A percentile compares a stretch with the other conserved stretches of the same genome.
Conservation (phyloP, 2,329 filamentous ascomycete species). For the Diaporthe destruens region DNA sequence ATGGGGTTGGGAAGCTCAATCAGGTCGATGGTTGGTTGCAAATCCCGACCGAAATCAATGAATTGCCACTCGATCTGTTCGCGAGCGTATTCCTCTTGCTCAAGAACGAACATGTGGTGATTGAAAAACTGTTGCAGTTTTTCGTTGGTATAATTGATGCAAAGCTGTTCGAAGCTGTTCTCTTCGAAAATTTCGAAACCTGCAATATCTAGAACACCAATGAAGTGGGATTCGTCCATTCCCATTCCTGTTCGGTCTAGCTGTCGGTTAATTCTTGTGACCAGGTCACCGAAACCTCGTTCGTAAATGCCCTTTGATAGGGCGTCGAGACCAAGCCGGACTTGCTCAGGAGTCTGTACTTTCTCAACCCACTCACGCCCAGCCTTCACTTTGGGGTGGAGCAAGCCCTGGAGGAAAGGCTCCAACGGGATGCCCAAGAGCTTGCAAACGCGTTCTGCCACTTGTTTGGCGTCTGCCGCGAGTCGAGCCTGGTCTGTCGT, state of each 20-base stretch:
- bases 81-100: conserved; percentile 97
- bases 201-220: conserved; percentile 97
- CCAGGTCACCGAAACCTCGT: conserved; percentile 92
- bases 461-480: conserved; percentile 77
- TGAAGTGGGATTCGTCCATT: conserved; percentile 92
- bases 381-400: conserved; percentile 95
- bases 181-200: conserved; percentile 99
- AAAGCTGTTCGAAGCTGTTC: conserved; percentile 98
- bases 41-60: conserved; percentile 96
- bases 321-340: conserved; percentile 88
- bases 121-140: conserved; percentile 99
- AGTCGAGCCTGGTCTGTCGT: conserved; percentile 91
- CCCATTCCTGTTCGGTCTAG: conserved; percentile 88
- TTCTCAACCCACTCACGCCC: conserved; percentile 99
- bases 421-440: conserved; percentile 88
- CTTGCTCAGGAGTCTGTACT: conserved; percentile 96
- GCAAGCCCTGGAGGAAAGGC: conserved; percentile 85
- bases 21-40: conserved; percentile 97
- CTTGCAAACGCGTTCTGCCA: conserved; percentile 83
- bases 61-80: conserved; percentile 99
- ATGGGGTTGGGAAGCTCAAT: conserved; percentile 98
- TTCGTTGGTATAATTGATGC: conserved; percentile 99
- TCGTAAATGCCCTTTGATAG: conserved; percentile 98
- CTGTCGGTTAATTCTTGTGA: conserved; percentile 90
- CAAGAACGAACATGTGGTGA: conserved; percentile 99